Evolutionary conservation across 192 early-diverging fungal genomes (phyloP).

Genomic region (Kickxella alabastrina): DNA sequence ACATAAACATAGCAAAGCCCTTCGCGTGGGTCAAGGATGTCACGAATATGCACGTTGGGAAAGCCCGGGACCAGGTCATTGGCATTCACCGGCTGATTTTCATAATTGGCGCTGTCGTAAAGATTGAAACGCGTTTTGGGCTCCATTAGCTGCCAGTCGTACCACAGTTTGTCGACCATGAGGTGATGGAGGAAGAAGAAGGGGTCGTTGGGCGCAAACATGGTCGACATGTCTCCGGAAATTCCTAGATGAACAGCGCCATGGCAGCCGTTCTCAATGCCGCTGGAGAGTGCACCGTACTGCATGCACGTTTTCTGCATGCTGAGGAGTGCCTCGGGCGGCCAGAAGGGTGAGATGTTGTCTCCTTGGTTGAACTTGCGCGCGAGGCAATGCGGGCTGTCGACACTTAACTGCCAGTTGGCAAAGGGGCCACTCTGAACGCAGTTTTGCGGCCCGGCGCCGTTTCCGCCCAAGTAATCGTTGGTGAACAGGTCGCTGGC

Average conservation of each 20-base stretch:
- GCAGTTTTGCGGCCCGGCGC: constrained; percentile 31
- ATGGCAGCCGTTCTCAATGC: constrained; percentile 51
- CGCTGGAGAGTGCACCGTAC: constrained; percentile 47
- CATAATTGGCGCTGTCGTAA: constrained; percentile 44
- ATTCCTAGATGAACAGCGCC: constrained; percentile 53
- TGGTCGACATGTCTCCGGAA: constrained; percentile 52
- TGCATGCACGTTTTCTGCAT: constrained; percentile 41
- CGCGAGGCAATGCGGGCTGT: constrained; percentile 38
- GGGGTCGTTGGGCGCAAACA: constrained; percentile 59
- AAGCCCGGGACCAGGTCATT: constrained; percentile 46
- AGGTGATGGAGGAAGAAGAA: constrained; percentile 65
- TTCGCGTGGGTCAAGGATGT: constrained; percentile 36
- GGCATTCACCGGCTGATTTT: constrained; percentile 17
- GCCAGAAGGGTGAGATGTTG: constrained; percentile 47
- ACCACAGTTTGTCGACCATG: constrained; percentile 61
- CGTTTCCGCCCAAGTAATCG: constrained; percentile 51
- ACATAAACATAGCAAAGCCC: constrained; percentile 45
- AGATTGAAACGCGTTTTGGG: constrained; percentile 41
- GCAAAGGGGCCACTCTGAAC: constrained; percentile 41
- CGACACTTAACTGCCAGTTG: constrained; percentile 40
- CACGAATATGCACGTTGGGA: constrained; percentile 32
- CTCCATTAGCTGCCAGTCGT: constrained; percentile 54
- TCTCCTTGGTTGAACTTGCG: constrained; percentile 52
- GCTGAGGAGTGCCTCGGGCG: constrained; percentile 45
- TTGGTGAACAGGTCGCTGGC: constrained; percentile 35